Conservation (phyloP, 2,329 filamentous ascomycete species). For the Elsinoe arachidis region DNA sequence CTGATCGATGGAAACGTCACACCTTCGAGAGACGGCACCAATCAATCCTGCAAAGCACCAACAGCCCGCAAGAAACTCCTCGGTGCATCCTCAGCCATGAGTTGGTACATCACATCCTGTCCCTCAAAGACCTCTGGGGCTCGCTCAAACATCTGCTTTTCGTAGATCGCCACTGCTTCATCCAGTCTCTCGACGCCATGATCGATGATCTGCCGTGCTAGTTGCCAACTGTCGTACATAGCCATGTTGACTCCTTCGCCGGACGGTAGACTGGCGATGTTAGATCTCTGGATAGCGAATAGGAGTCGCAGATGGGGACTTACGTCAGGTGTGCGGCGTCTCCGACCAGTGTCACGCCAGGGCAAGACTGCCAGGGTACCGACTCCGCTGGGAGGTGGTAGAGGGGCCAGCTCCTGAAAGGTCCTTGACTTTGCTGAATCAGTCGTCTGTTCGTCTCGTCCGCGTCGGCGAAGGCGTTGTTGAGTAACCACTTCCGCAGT, state of each 20-base stretch:
- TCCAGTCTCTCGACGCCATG: constrained; percentile 20
- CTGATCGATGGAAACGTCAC: too few species aligned
- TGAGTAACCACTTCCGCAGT: constrained; percentile 32
- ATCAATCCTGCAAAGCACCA: background rate
- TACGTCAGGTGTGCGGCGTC: constrained; percentile 53
- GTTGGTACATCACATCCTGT: background rate
- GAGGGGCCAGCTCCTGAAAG: constrained; percentile 35
- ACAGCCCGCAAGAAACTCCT: background rate
- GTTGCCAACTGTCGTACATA: constrained; percentile 45
- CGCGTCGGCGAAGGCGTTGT: constrained; percentile 36
- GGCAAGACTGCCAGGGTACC: constrained; percentile 38
- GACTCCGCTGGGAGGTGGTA: constrained; percentile 46
- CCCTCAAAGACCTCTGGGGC: constrained; percentile 10
- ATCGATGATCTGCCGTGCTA: constrained; percentile 38
- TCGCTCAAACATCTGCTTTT: constrained; percentile 27
- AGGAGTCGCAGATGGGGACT: constrained; percentile 8
- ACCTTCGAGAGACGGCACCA: too few species aligned
- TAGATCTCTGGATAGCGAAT: background rate
- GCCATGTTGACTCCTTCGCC: constrained; percentile 54
- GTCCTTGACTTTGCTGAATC: constrained; percentile 34
- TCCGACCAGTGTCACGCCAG: constrained; percentile 48
- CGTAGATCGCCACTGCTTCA: constrained; percentile 23
- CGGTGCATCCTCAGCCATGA: background rate
- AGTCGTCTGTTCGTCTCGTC: constrained; percentile 35
- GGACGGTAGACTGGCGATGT: background rate